A percentile compares a stretch with the other conserved stretches of the same genome.
Evolutionary conservation across 768 basidiomycete genomes (phyloP).

Genomic region (Leccinellum rugosiceps): DNA sequence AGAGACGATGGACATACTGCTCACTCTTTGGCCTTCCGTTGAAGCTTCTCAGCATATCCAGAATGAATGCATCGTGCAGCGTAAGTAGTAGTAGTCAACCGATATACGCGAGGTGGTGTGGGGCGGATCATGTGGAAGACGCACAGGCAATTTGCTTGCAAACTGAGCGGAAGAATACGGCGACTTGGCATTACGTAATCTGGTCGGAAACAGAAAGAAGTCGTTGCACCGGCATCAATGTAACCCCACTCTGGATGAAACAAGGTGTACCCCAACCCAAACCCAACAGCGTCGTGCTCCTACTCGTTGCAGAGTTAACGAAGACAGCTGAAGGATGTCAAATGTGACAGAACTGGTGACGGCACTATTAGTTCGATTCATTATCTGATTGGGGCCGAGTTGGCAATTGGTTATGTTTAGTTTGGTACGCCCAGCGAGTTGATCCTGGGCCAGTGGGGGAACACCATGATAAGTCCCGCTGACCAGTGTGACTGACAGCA

Average conservation of each 20-base stretch:
- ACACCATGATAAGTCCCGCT: neutral
- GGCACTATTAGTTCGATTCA: neutral
- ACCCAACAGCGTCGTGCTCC: neutral
- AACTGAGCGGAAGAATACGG: neutral
- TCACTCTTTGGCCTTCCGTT: constrained; percentile 62
- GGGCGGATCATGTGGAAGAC: constrained; percentile 1
- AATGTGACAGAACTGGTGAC: neutral
- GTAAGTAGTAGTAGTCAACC: neutral
- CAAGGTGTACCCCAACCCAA: neutral
- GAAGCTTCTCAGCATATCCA: constrained; percentile 66
- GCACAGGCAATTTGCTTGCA: neutral
- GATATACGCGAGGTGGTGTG: constrained; percentile 1
- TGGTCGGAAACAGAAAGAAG: no score
- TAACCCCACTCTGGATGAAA: neutral
- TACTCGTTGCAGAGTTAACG: neutral
- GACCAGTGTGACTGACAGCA: neutral
- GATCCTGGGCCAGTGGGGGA: neutral
- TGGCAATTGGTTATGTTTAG: neutral
- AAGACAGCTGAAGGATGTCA: neutral
- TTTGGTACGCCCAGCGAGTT: neutral
- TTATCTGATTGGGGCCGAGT: neutral
- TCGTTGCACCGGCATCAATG: neutral
- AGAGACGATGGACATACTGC: constrained; percentile 23
- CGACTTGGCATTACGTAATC: neutral
- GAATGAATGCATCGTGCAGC: constrained; percentile 16